Evolutionary conservation across 768 basidiomycete species (phyloP).

Genomic region (Lactarius deliciosus): DNA sequence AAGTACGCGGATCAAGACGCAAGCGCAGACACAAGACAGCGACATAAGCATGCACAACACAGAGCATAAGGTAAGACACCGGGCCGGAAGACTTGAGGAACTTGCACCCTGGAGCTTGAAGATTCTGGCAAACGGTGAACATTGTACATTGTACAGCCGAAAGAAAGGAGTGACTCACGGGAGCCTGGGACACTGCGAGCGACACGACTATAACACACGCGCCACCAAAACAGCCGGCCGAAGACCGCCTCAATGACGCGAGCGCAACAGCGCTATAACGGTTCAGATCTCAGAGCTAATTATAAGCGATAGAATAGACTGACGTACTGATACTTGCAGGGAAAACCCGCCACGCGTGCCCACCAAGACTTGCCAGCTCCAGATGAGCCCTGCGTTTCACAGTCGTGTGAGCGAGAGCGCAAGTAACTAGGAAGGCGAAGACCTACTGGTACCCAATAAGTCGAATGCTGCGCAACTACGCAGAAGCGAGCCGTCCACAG

Average conservation of each 20-base stretch:
- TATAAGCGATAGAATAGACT: neutral
- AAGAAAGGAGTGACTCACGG: conserved; percentile 2
- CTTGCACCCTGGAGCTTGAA: conserved; percentile 18
- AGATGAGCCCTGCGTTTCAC: neutral
- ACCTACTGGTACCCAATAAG: conserved; percentile 4
- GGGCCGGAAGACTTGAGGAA: neutral
- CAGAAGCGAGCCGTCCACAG: conserved; percentile 18
- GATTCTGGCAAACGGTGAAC: neutral
- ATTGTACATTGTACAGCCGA: neutral
- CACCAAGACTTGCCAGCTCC: conserved; percentile 5
- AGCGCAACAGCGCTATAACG: conserved; percentile 14
- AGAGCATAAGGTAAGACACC: neutral
- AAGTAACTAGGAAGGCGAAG: neutral
- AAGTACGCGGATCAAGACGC: neutral
- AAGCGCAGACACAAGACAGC: neutral
- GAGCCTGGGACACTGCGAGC: conserved; percentile 4
- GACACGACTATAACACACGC: conserved; percentile 13
- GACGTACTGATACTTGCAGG: conserved; percentile 21
- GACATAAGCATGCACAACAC: conserved; percentile 4
- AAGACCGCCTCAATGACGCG: conserved; percentile 7
- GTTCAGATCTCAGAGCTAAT: neutral
- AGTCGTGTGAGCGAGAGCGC: neutral
- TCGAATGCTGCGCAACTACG: conserved; percentile 13
- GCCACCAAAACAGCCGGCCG: conserved; percentile 15
- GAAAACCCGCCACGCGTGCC: neutral